A percentile compares a stretch with the other conserved stretches of the same genome.
These are phyloP conservation scores for Ensete ventricosum DNA, from an alignment of 176 grass and related monocot genomes.

Conservation along the genomic window DNA sequence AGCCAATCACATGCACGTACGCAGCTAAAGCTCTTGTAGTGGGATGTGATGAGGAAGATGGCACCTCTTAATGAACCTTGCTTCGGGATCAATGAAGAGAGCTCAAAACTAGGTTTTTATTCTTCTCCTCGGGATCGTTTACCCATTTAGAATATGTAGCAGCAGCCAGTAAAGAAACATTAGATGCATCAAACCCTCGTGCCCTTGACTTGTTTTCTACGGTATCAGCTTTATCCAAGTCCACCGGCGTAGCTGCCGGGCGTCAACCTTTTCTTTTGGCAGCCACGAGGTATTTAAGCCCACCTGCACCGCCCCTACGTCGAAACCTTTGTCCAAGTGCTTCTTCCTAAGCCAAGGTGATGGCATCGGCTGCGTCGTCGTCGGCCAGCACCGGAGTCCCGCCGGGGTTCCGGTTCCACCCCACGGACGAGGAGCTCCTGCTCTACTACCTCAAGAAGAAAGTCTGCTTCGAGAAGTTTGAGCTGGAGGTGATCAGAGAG, in stretches of 20 bases:
- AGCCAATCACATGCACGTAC: not conserved
- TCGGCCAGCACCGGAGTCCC: slow-evolving; percentile 74
- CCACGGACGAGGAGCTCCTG: slow-evolving; percentile 91
- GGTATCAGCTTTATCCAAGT: slow-evolving; percentile 57
- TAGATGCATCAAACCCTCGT: slow-evolving; percentile 30
- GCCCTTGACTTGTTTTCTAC: slow-evolving; percentile 63
- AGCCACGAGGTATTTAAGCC: slow-evolving; percentile 6
- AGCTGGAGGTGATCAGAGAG: slow-evolving; percentile 88
- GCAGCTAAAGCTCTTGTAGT: not conserved
- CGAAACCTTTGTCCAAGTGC: not conserved
- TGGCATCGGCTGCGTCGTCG: slow-evolving; percentile 44
- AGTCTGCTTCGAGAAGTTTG: slow-evolving; percentile 81
- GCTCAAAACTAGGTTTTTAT: slow-evolving; percentile 22
- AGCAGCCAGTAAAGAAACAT: slow-evolving; percentile 23
- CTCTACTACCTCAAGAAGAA: slow-evolving; percentile 99
- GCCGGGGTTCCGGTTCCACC: slow-evolving; percentile 95
- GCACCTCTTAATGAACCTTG: slow-evolving; percentile 23
- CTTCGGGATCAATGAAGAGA: slow-evolving; percentile 34
- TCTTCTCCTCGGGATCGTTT: slow-evolving; percentile 88
- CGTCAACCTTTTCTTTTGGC: slow-evolving; percentile 52
- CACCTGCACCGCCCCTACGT: not conserved
- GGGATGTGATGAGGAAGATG: slow-evolving; percentile 1
- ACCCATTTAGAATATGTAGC: slow-evolving; percentile 43
- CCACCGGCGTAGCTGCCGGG: slow-evolving; percentile 83
- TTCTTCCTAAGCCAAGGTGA: slow-evolving; percentile 11